Conservation (phyloP, 345 rosid species). For the Cardamine resedifolia region DNA sequence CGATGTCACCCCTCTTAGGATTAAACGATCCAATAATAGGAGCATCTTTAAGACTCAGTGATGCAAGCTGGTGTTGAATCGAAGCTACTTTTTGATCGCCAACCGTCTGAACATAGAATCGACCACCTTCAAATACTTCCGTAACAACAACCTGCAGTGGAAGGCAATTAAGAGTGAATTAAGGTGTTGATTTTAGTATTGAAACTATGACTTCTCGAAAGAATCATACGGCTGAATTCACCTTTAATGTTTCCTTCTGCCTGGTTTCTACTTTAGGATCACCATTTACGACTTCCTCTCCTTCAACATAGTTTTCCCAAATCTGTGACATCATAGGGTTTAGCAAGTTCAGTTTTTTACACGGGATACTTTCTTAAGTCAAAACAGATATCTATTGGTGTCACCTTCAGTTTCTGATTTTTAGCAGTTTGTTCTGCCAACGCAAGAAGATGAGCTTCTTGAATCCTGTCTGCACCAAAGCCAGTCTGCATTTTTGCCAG, state of each 20-base stretch:
- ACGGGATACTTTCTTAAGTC: conserved; percentile 2
- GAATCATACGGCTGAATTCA: conserved; percentile 29
- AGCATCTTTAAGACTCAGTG: conserved; percentile 68
- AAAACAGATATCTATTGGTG: conserved; percentile 6
- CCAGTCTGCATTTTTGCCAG: conserved; percentile 86
- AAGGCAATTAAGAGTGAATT: conserved; percentile 9
- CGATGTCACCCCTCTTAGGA: conserved; percentile 86
- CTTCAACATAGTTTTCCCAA: conserved; percentile 99
- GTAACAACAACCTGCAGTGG: conserved; percentile 78
- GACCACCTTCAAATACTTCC: conserved; percentile 89
- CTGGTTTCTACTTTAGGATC: conserved; percentile 58
- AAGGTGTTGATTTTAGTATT: conserved; percentile 3
- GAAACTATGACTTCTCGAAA: neutral
- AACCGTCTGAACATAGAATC: conserved; percentile 80
- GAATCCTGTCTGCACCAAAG: conserved; percentile 78
- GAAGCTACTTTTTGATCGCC: conserved; percentile 82
- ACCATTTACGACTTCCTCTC: conserved; percentile 79
- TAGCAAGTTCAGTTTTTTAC: neutral
- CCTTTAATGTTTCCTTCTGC: conserved; percentile 91
- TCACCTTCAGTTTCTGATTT: conserved; percentile 82
- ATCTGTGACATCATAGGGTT: conserved; percentile 47
- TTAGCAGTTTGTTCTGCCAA: conserved; percentile 88
- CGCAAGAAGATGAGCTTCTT: conserved; percentile 82
- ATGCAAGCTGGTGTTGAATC: conserved; percentile 75
- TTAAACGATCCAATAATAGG: conserved; percentile 83